phyloP scores from a whole-genome alignment of 225 moss, liverwort and hornwort species.

The Pseudoscleropodium purum region DNA sequence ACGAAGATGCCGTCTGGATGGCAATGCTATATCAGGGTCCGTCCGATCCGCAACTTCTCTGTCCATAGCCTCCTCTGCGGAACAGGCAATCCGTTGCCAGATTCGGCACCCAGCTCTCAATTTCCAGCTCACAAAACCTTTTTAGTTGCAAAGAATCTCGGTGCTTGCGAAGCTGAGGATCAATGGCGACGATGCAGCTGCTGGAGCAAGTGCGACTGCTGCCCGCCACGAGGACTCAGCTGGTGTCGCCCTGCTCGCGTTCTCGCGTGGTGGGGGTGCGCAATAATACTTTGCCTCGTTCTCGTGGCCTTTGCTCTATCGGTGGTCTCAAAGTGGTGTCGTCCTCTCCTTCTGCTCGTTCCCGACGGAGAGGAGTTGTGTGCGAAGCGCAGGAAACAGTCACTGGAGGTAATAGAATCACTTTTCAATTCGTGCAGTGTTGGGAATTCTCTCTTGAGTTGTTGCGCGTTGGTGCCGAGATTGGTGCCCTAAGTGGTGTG shows the following conservation, averaged over 20 bases:
- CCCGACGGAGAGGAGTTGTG: background rate
- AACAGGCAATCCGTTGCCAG: too few species aligned
- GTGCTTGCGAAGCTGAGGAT: background rate
- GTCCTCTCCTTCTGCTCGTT: background rate
- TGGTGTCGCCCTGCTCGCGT: background rate
- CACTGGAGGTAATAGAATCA: constrained; percentile 19
- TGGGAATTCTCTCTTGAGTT: background rate
- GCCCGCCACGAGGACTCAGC: background rate
- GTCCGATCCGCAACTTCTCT: background rate
- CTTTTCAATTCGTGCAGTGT: background rate
- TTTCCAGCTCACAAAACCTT: too few species aligned
- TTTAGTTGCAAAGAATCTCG: background rate
- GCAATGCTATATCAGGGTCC: background rate
- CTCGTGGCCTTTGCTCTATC: background rate
- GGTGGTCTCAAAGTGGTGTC: background rate
- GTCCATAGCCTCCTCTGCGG: background rate
- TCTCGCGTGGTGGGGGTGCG: background rate
- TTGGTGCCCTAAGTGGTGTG: too few species aligned
- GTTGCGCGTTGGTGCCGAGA: background rate
- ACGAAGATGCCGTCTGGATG: background rate
- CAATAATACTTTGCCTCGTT: background rate
- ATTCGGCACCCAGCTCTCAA: background rate
- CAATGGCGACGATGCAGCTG: constrained; percentile 21
- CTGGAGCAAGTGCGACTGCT: constrained; percentile 1
- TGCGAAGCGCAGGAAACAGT: constrained; percentile 30